Evolutionary conservation across 2,329 filamentous ascomycete species (phyloP).

Genomic region (Beauveria caledonica): DNA sequence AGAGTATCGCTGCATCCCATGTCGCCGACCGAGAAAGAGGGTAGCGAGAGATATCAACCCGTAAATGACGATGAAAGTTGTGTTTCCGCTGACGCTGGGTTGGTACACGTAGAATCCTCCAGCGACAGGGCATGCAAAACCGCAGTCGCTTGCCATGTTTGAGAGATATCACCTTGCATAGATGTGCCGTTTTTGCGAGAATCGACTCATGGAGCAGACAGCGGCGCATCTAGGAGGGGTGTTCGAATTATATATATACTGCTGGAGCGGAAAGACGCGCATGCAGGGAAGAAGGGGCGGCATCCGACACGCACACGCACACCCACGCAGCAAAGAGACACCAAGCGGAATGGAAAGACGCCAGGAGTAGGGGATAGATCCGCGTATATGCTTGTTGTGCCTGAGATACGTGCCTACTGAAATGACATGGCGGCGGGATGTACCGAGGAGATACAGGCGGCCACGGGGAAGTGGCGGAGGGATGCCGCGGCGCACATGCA

Average conservation of each 20-base stretch:
- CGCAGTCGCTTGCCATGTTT: constrained; percentile 29
- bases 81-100: constrained; percentile 32
- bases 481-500: not conserved
- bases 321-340: not conserved
- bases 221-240: not conserved
- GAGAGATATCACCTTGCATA: not conserved
- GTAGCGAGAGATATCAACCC: constrained; percentile 30
- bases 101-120: constrained; percentile 30
- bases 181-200: not conserved
- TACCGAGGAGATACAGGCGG: not conserved
- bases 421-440: not conserved
- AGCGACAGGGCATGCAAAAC: constrained; percentile 26
- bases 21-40: constrained; percentile 30
- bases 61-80: constrained; percentile 32
- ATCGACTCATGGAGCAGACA: not conserved
- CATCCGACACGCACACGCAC: not conserved
- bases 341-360: not conserved
- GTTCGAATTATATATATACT: not conserved
- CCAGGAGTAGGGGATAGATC: not conserved
- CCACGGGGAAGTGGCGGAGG: not conserved
- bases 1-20: constrained; percentile 12
- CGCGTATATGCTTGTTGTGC: not conserved
- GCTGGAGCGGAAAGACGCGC: not conserved
- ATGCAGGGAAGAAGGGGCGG: not conserved
- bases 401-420: not conserved